Evolutionary conservation across 257 asterid genomes (phyloP).

Genomic region (Marsdenia floribunda): DNA sequence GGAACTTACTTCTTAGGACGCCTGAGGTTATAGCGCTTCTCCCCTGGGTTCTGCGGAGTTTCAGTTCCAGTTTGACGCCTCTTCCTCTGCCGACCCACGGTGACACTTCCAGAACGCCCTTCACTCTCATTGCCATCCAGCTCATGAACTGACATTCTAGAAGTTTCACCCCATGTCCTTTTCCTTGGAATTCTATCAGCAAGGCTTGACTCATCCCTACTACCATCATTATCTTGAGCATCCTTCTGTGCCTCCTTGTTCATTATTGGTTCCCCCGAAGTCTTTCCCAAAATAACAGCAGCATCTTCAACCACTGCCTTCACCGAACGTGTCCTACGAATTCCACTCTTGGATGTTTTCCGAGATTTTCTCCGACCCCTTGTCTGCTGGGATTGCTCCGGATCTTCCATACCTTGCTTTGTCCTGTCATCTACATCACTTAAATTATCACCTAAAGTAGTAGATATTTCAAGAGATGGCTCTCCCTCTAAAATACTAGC

Average conservation of each 20-base stretch:
- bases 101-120: constrained; percentile 58
- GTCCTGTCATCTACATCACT: constrained; percentile 21
- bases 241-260: constrained; percentile 32
- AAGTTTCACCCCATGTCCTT: constrained; percentile 44
- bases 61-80: constrained; percentile 54
- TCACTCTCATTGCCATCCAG: constrained; percentile 57
- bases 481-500: constrained; percentile 16
- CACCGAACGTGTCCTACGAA: constrained; percentile 49
- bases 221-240: constrained; percentile 34
- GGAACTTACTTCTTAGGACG: constrained; percentile 46
- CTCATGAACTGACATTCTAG: constrained; percentile 45
- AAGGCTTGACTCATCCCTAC: constrained; percentile 42
- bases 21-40: constrained; percentile 72
- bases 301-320: constrained; percentile 73
- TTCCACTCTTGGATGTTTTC: constrained; percentile 34
- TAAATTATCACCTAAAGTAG: constrained; percentile 11
- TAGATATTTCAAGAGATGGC: constrained; percentile 10
- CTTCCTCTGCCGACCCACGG: constrained; percentile 64
- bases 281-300: constrained; percentile 43
- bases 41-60: constrained; percentile 44
- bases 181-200: constrained; percentile 37
- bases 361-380: constrained; percentile 29
- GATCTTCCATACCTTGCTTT: constrained; percentile 39
- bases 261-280: constrained; percentile 22
- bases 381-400: constrained; percentile 45